Conservation (phyloP, 1,284 basidiomycete species). For the Austroboletus niveus region DNA sequence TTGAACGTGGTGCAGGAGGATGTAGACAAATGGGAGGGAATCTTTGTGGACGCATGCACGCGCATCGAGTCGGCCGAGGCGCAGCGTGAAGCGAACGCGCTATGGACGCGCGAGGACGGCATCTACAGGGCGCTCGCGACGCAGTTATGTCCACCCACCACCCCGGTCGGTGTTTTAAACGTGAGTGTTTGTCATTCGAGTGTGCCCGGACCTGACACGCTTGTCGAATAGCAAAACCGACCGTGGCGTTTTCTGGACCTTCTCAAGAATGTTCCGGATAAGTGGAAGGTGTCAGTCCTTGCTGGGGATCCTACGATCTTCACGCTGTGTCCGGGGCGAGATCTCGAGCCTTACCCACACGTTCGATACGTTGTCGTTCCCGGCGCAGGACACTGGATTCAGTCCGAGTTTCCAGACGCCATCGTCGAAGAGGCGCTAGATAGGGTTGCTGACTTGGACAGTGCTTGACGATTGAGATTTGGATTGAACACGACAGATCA, state of each 20-base stretch:
- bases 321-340: conserved; percentile 6
- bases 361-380: conserved; percentile 15
- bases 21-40: neutral
- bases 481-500: too few species aligned
- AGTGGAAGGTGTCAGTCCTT: conserved; percentile 19
- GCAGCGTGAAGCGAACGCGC: conserved; percentile 13
- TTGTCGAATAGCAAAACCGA: conserved; percentile 5
- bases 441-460: conserved; percentile 12
- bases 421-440: conserved; percentile 25
- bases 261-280: conserved; percentile 6
- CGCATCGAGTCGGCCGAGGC: conserved; percentile 6
- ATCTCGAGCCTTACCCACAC: conserved; percentile 12
- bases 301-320: conserved; percentile 18
- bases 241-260: conserved; percentile 19
- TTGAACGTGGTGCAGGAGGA: neutral
- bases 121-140: conserved; percentile 16
- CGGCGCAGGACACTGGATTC: conserved; percentile 25
- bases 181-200: conserved; percentile 6
- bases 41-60: neutral
- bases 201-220: neutral
- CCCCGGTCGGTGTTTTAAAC: conserved; percentile 6
- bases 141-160: conserved; percentile 12
- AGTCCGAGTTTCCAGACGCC: conserved; percentile 21
- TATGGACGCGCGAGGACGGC: conserved; percentile 19
- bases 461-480: too few species aligned